Evolutionary conservation across 2,329 filamentous ascomycete genomes (phyloP).

Genomic region (Neonectria magnoliae): DNA sequence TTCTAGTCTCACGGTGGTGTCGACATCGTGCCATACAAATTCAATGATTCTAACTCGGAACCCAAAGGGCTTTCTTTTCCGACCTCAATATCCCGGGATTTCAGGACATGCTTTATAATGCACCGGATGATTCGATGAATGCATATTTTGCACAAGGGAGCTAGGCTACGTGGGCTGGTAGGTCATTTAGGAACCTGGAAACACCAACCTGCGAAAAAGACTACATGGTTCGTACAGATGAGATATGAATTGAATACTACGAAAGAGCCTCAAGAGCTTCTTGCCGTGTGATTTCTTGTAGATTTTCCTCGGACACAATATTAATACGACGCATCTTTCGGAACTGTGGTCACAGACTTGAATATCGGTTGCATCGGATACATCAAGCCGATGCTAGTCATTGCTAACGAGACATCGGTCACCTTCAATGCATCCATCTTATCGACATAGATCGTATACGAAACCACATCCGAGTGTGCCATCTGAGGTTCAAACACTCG

Average conservation of each 20-base stretch:
- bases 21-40: not conserved
- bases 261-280: not conserved
- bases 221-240: not conserved
- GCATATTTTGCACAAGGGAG: not conserved
- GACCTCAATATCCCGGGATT: slow-evolving; percentile 17
- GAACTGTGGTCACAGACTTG: not conserved
- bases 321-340: no score
- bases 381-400: not conserved
- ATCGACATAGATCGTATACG: not conserved
- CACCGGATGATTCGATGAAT: not conserved
- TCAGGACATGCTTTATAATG: slow-evolving; percentile 4
- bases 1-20: not conserved
- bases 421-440: not conserved
- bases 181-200: not conserved
- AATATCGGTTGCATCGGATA: not conserved
- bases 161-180: not conserved
- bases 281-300: no score
- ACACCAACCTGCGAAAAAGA: not conserved
- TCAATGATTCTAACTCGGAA: not conserved
- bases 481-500: not conserved
- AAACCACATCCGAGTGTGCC: not conserved
- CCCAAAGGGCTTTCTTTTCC: slow-evolving; percentile 2
- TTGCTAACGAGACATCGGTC: not conserved
- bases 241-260: not conserved
- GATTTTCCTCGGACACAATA: no score